phyloP scores from a whole-genome alignment of 805 yeast genomes.

The Kluyveromyces nonfermentans region DNA sequence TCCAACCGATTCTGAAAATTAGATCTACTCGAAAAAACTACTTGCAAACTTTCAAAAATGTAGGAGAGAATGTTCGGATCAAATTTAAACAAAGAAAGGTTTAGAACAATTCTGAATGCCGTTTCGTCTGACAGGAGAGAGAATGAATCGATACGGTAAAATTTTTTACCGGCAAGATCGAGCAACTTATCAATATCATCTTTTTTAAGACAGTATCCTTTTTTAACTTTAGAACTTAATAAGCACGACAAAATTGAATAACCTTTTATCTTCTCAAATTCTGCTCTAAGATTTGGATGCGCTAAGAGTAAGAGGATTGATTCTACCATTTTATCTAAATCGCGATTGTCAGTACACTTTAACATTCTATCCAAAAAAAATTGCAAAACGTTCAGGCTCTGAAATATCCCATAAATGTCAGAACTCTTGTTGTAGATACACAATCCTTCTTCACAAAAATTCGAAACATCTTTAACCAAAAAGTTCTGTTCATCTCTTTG shows the following conservation, averaged over 20 bases:
- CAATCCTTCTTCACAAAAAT: not conserved
- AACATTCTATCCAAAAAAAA: slow-evolving; percentile 5
- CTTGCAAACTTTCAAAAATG: not conserved
- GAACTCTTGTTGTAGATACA: not conserved
- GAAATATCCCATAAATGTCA: not conserved
- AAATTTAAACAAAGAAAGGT: not conserved
- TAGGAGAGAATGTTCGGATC: not conserved
- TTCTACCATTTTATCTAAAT: not conserved
- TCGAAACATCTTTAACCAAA: not conserved
- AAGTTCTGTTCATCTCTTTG: not conserved
- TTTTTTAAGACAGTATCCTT: not conserved
- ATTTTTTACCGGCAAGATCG: too few relatives aligned
- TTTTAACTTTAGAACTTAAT: slow-evolving; percentile 9
- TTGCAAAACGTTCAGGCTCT: not conserved
- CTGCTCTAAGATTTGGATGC: slow-evolving; percentile 8
- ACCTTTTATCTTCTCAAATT: slow-evolving; percentile 16
- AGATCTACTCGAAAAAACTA: not conserved
- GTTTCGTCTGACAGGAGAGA: not conserved
- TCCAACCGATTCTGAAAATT: not conserved
- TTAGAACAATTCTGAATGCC: not conserved
- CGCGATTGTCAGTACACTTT: slow-evolving; percentile 5
- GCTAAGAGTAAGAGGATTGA: slow-evolving; percentile 9
- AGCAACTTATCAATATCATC: not conserved
- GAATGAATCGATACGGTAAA: too few relatives aligned
- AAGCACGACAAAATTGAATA: slow-evolving; percentile 16